A percentile compares a stretch with the other conserved stretches of the same genome.
phyloP scores from a whole-genome alignment of 164 flowering plant genomes.

The Magnolia sinica region DNA sequence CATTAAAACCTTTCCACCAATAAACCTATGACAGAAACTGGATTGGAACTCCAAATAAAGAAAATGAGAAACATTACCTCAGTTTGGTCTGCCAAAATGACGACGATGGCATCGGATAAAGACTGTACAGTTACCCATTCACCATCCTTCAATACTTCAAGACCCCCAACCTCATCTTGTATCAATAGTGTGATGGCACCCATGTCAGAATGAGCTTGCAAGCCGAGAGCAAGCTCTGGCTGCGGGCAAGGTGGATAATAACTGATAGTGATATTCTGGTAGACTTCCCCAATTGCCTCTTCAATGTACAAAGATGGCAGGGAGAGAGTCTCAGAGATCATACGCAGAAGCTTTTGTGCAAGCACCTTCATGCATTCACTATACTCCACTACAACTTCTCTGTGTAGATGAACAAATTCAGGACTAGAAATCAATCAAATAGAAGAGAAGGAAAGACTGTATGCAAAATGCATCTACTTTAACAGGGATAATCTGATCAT shows the following conservation, averaged over 20 bases:
- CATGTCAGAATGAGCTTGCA: constrained; percentile 91
- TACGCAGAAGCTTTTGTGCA: constrained; percentile 53
- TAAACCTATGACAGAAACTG: neutral
- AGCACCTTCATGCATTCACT: constrained; percentile 59
- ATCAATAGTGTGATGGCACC: constrained; percentile 82
- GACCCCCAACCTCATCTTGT: constrained; percentile 86
- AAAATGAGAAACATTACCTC: constrained; percentile 47
- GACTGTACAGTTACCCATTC: constrained; percentile 72
- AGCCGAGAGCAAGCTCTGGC: constrained; percentile 86
- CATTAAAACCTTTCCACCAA: neutral
- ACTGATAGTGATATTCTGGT: constrained; percentile 86
- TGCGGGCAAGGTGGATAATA: constrained; percentile 94
- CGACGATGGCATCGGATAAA: constrained; percentile 68
- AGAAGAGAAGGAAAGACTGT: too few relatives aligned
- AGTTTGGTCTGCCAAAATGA: constrained; percentile 80
- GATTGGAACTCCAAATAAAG: neutral
- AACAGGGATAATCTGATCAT: too few relatives aligned
- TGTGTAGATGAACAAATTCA: constrained; percentile 13
- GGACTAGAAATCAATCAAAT: neutral
- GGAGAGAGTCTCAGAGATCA: constrained; percentile 66
- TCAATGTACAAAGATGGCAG: constrained; percentile 50
- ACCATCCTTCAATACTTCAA: constrained; percentile 68
- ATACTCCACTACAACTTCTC: constrained; percentile 50
- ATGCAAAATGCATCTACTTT: too few relatives aligned
- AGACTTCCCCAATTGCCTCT: constrained; percentile 69